Conservation (phyloP, 2,329 filamentous ascomycete species). For the Penicillium sp. region DNA sequence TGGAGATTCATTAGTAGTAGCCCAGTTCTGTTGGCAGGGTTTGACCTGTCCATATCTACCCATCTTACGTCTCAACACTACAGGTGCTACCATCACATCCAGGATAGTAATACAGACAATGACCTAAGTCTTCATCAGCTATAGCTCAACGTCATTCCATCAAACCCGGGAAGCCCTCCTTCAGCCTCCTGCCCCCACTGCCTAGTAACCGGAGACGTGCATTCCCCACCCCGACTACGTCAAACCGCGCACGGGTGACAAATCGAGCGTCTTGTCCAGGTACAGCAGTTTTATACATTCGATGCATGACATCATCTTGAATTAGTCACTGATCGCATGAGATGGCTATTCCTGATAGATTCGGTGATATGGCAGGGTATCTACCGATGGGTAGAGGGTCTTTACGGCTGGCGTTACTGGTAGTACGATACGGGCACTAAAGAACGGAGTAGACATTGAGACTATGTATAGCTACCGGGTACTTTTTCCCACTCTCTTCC, state of each 20-base stretch:
- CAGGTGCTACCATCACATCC: background rate
- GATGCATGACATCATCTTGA: constrained; percentile 2
- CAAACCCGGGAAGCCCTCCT: background rate
- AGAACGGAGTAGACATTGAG: too few species aligned
- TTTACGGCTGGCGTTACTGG: too few species aligned
- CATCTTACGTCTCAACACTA: background rate
- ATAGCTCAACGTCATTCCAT: background rate
- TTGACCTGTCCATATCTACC: background rate
- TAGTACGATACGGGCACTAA: too few species aligned
- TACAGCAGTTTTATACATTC: background rate
- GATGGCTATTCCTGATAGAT: background rate
- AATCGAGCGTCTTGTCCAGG: constrained; percentile 6
- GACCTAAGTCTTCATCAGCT: background rate
- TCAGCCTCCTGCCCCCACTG: constrained; percentile 8
- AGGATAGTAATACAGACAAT: background rate
- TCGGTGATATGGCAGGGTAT: background rate
- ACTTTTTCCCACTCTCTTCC: background rate
- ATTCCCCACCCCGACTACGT: constrained; percentile 20
- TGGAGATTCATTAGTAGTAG: background rate
- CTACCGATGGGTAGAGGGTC: too few species aligned
- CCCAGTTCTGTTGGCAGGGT: too few species aligned
- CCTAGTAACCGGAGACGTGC: constrained; percentile 3
- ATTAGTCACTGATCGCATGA: background rate
- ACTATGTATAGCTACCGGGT: background rate
- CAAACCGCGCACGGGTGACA: constrained; percentile 11